phyloP scores from a whole-genome alignment of 768 basidiomycete genomes.

The Kwoniella sp. region DNA sequence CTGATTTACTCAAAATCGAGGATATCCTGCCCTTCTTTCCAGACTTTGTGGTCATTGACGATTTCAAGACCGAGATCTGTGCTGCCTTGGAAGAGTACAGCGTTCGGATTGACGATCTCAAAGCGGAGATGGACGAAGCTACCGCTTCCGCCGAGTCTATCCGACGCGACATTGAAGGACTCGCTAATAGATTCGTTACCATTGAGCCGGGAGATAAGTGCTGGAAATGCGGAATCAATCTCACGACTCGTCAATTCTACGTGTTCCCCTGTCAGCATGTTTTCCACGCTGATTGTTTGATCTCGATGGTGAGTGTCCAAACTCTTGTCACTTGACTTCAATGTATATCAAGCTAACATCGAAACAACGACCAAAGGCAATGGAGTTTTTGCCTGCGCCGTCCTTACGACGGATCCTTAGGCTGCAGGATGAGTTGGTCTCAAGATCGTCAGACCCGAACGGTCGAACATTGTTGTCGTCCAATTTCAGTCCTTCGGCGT shows the following conservation, averaged over 20 bases:
- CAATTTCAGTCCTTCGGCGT: conserved; percentile 30
- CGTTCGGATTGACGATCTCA: conserved; percentile 82
- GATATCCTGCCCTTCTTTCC: conserved; percentile 99
- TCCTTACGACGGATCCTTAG: conserved; percentile 80
- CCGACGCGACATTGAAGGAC: conserved; percentile 80
- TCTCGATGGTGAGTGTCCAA: conserved; percentile 72
- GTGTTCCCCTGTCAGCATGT: conserved; percentile 97
- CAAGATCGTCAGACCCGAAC: conserved; percentile 57
- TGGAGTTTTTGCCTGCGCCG: conserved; percentile 81
- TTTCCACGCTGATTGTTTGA: conserved; percentile 97
- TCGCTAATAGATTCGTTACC: conserved; percentile 88
- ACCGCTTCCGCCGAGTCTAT: conserved; percentile 89
- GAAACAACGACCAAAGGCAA: conserved; percentile 65
- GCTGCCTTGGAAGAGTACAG: conserved; percentile 92
- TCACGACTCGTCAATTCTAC: conserved; percentile 86
- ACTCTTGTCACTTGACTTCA: conserved; percentile 63
- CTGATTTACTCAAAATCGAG: conserved; percentile 93
- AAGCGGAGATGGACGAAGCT: conserved; percentile 94
- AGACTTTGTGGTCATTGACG: conserved; percentile 97
- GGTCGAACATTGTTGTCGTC: conserved; percentile 45
- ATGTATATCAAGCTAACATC: conserved; percentile 63
- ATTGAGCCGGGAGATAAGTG: conserved; percentile 86
- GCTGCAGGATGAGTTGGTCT: conserved; percentile 78
- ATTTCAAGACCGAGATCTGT: conserved; percentile 99
- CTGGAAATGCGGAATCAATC: conserved; percentile 71